Evolutionary conservation across 176 grass and related monocot species (phyloP).

Genomic region (Cenchrus americanus): DNA sequence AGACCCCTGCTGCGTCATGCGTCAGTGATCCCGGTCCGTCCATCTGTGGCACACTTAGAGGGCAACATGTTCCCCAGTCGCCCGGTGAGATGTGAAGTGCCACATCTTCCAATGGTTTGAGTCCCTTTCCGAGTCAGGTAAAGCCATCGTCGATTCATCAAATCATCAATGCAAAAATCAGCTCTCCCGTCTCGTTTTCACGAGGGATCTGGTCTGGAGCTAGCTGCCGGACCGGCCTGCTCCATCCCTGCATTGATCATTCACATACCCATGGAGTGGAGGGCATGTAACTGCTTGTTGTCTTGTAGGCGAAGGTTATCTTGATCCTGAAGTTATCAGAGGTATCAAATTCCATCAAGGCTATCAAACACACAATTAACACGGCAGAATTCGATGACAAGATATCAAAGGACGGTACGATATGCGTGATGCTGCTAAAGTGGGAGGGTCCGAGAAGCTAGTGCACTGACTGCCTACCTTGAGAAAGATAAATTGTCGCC

Average conservation of each 20-base stretch:
- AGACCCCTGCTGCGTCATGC: conserved; percentile 30
- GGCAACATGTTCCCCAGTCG: conserved; percentile 35
- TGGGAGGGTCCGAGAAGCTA: conserved; percentile 10
- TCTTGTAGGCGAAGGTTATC: background rate
- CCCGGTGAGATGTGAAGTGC: conserved; percentile 29
- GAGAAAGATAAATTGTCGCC: background rate
- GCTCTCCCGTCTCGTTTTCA: background rate
- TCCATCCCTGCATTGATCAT: background rate
- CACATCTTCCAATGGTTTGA: conserved; percentile 30
- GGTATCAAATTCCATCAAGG: conserved; percentile 25
- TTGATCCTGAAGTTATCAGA: conserved; percentile 24
- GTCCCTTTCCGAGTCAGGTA: conserved; percentile 31
- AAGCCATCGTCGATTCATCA: conserved; percentile 16
- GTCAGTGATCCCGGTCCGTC: conserved; percentile 37
- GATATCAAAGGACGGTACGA: conserved; percentile 21
- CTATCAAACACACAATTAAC: background rate
- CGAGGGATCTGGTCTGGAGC: conserved; percentile 21
- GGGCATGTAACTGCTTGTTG: background rate
- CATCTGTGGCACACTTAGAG: conserved; percentile 51
- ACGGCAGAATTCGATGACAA: background rate
- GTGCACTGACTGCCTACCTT: conserved; percentile 42
- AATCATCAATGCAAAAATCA: conserved; percentile 13
- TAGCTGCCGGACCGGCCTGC: background rate
- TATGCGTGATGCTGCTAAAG: conserved; percentile 30
- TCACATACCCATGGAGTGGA: background rate